A percentile compares a stretch with the other conserved stretches of the same genome.
phyloP scores from a whole-genome alignment of 768 basidiomycete genomes.

The Clitopilus passeckerianus region DNA sequence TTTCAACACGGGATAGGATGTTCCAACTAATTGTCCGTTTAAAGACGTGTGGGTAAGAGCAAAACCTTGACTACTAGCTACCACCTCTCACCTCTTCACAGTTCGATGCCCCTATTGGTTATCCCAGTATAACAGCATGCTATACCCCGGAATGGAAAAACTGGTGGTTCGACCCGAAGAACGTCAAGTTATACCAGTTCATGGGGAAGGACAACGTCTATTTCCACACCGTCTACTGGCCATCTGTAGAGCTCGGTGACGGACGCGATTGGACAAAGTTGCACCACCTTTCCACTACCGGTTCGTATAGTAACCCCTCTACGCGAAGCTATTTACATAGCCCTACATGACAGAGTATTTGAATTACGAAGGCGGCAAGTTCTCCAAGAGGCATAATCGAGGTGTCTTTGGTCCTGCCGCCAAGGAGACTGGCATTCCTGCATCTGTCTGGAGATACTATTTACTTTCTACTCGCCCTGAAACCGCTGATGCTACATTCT shows the following conservation, averaged over 20 bases:
- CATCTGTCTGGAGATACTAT: conserved; percentile 97
- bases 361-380: conserved; percentile 98
- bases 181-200: conserved; percentile 94
- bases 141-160: conserved; percentile 92
- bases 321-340: background rate
- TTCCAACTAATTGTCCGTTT: background rate
- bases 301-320: conserved; percentile 35
- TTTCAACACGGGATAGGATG: conserved; percentile 2
- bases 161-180: conserved; percentile 94
- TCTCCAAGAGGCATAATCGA: conserved; percentile 95
- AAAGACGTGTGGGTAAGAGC: conserved; percentile 88
- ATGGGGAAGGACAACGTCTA: conserved; percentile 99
- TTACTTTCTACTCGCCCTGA: conserved; percentile 90
- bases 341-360: conserved; percentile 66
- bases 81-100: conserved; percentile 25
- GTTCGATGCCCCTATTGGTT: conserved; percentile 98
- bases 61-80: background rate
- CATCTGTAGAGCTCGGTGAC: conserved; percentile 85
- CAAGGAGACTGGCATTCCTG: conserved; percentile 86
- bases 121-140: conserved; percentile 94
- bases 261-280: conserved; percentile 90
- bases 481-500: conserved; percentile 92
- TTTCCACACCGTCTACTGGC: conserved; percentile 96
- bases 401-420: conserved; percentile 97
- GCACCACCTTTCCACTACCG: conserved; percentile 93